These are phyloP conservation scores for Trichoderma sp. DNA, from an alignment of 2,329 filamentous ascomycete species.

Conservation along the genomic window DNA sequence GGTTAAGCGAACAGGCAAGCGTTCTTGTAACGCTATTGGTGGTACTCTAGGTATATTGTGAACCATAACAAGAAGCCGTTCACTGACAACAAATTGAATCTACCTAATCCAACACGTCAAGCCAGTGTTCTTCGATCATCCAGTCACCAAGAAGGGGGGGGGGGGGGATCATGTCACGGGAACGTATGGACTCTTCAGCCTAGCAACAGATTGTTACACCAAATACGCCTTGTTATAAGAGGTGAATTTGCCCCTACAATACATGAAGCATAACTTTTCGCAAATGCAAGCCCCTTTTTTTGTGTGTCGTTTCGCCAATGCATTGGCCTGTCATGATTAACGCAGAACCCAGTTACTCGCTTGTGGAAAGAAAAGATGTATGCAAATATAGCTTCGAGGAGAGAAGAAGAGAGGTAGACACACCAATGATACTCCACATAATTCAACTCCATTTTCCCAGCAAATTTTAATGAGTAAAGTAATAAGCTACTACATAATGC, in stretches of 20 bases:
- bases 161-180: too few species aligned
- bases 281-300: neutral
- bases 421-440: neutral
- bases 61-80: neutral
- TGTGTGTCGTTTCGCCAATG: neutral
- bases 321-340: neutral
- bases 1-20: neutral
- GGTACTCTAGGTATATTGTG: neutral
- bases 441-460: slow-evolving; percentile 25
- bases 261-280: neutral
- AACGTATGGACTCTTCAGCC: neutral
- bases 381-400: neutral
- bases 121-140: neutral
- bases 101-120: neutral
- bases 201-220: neutral
- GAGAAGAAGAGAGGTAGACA: neutral
- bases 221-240: neutral
- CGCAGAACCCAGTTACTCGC: neutral
- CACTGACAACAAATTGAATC: neutral
- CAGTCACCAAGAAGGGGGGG: too few species aligned
- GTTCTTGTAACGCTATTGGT: neutral
- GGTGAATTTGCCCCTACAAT: neutral
- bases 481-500: slow-evolving; percentile 38
- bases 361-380: neutral
- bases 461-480: slow-evolving; percentile 33